Evolutionary conservation across 768 basidiomycete species (phyloP).

Genomic region (Asterophora lycoperdoides): DNA sequence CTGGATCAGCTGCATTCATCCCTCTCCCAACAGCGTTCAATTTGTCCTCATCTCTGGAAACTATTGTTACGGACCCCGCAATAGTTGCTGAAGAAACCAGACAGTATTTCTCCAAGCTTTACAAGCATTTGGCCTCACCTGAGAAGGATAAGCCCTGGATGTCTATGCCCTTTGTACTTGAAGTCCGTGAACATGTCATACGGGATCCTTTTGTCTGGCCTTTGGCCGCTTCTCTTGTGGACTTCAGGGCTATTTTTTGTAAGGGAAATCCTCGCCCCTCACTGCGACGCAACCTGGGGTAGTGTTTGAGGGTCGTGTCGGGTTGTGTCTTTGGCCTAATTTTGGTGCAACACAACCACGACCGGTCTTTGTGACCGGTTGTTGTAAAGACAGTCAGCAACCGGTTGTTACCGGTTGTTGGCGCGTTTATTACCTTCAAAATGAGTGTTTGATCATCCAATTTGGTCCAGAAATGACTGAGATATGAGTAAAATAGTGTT

Average conservation of each 20-base stretch:
- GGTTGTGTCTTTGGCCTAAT: constrained; percentile 19
- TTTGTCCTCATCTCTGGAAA: not conserved
- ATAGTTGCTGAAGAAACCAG: constrained; percentile 9
- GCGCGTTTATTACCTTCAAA: too few species aligned
- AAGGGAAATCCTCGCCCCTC: constrained; percentile 8
- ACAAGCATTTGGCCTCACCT: too few species aligned
- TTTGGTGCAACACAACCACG: too few species aligned
- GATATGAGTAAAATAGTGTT: too few species aligned
- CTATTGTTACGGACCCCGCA: constrained; percentile 8
- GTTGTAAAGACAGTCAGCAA: too few species aligned
- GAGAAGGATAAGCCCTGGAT: constrained; percentile 23
- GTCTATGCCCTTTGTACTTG: constrained; percentile 7
- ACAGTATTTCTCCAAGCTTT: constrained; percentile 17
- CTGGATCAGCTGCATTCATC: not conserved
- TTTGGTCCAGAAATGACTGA: too few species aligned
- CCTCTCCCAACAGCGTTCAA: constrained; percentile 9
- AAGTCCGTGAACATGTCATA: not conserved
- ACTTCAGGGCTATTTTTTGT: constrained; percentile 10
- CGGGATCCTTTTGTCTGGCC: constrained; percentile 4
- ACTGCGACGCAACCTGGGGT: too few species aligned
- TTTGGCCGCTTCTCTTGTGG: not conserved
- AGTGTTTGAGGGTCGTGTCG: too few species aligned
- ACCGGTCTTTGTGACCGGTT: too few species aligned
- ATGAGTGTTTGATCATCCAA: too few species aligned
- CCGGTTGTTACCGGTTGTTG: too few species aligned